phyloP scores from a whole-genome alignment of 2,329 filamentous ascomycete species.

The Microdochium paspali region DNA sequence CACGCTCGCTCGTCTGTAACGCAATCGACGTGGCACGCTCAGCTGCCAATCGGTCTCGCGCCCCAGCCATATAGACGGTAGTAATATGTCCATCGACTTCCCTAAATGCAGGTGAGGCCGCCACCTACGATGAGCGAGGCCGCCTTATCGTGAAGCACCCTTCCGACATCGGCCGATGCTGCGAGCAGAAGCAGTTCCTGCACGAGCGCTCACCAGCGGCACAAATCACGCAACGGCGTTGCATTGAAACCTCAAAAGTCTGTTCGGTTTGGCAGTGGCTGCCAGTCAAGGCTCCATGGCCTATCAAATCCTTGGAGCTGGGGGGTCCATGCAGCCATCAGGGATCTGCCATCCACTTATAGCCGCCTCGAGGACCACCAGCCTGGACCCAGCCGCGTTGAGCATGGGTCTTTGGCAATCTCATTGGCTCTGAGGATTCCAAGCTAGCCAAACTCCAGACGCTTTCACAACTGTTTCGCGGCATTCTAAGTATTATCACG shows the following conservation, averaged over 20 bases:
- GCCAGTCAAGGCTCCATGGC: neutral
- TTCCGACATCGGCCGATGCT: no score
- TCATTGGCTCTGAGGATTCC: neutral
- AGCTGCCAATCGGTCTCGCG: neutral
- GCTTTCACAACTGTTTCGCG: neutral
- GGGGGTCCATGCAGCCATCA: neutral
- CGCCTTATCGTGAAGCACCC: no score
- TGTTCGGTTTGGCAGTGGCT: neutral
- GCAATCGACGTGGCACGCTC: neutral
- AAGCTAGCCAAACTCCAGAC: neutral
- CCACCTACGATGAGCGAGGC: neutral
- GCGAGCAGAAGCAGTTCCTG: no score
- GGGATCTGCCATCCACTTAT: neutral
- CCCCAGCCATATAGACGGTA: no score
- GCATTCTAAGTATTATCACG: neutral
- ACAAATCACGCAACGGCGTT: no score
- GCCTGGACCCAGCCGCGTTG: neutral
- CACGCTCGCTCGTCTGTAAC: neutral
- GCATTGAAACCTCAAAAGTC: neutral
- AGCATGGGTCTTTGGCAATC: neutral
- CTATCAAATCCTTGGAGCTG: neutral
- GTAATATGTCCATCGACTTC: neutral
- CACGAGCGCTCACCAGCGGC: no score
- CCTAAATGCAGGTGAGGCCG: neutral
- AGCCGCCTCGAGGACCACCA: neutral